Base-by-base conservation (phyloP, 306 rosid genomes). In the Adenanthera pavonina region DNA sequence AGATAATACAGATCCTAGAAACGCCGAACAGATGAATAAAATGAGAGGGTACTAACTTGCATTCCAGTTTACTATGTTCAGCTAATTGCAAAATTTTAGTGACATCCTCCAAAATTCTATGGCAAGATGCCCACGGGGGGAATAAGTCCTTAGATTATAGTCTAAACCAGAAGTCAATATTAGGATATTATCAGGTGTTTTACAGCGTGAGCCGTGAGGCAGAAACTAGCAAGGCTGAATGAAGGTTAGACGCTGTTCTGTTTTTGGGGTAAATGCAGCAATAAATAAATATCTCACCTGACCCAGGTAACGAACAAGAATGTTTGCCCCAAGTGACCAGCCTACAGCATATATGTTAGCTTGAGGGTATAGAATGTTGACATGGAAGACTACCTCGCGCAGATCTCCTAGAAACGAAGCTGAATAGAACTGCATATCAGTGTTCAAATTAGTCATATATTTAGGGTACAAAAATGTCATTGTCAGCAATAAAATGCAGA, bases 321-420 rank as follows among this genome's bases (percentile, higher is more conserved):
- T 90, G 85, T 95, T 95, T 47, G 96, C 99, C 3, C 99, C 99
- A 56, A 95, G 94, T 70, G 99, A 95, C 99, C 99, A 95, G 20
- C 99, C 99, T 80, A 68, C 93, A 0, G 91, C 98, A 81, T 95
- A 93, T 17, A 95, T 16, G 85, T 95, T 92, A 35, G 99, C 98
- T 64, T 86, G 65, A 0, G 93, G 96, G 82, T 92, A 93, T 59
- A 87, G 86, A 74, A 59, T 49, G 25, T 89, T 81, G 75, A 95
- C 93, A 89, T 90, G 96, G 10, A 85, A 88, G 79, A 95, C 94
- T 61, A 95, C 98, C 81, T 93, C 93, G 49, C 77, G 56, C 76
- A 93, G 74, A 76, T 95, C 99, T 81, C 99, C 99, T 79, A 91
- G 76, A 89, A 88, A 95, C 33, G 97, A 93, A 84, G 98, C 98